Percentiles rank a stretch among this genome's conserved stretches.
Evolutionary conservation across 1,284 basidiomycete genomes (phyloP).

Genomic region (Sanguinoderma infundibulare): DNA sequence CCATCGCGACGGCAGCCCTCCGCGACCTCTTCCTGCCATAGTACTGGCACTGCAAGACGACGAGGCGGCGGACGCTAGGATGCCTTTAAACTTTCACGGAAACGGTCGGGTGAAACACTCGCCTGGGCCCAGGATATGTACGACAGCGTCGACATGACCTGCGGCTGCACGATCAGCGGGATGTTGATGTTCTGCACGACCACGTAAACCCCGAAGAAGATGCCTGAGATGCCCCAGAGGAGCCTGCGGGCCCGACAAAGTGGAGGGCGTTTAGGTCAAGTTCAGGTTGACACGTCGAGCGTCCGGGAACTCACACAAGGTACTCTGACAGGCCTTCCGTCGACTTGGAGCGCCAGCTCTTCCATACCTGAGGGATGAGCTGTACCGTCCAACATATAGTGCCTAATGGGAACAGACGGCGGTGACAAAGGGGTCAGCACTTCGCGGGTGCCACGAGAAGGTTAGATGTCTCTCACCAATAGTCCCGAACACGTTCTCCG

Average conservation of each 20-base stretch:
- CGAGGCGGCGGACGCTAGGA: slow-evolving; percentile 7
- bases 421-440: not conserved
- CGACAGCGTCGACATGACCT: slow-evolving; percentile 67
- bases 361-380: slow-evolving; percentile 78
- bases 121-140: slow-evolving; percentile 73
- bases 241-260: slow-evolving; percentile 45
- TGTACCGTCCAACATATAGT: slow-evolving; percentile 74
- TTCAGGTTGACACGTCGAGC: not conserved
- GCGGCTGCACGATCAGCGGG: slow-evolving; percentile 78
- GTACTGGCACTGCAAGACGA: slow-evolving; percentile 55
- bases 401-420: slow-evolving; percentile 40
- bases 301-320: slow-evolving; percentile 55
- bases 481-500: slow-evolving; percentile 66
- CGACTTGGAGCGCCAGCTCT: slow-evolving; percentile 73
- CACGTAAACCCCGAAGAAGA: slow-evolving; percentile 74
- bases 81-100: not conserved
- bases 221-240: slow-evolving; percentile 66
- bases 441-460: not conserved
- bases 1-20: slow-evolving; percentile 34
- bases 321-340: slow-evolving; percentile 75
- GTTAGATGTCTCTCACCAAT: slow-evolving; percentile 46
- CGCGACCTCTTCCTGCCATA: slow-evolving; percentile 52
- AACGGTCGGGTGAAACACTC: not conserved
- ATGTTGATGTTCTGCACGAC: slow-evolving; percentile 74
- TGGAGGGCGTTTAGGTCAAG: not conserved